These are phyloP conservation scores for Yamadazyma spencermartinsiae DNA, from an alignment of 1,139 yeast genomes.

Conservation along the genomic window DNA sequence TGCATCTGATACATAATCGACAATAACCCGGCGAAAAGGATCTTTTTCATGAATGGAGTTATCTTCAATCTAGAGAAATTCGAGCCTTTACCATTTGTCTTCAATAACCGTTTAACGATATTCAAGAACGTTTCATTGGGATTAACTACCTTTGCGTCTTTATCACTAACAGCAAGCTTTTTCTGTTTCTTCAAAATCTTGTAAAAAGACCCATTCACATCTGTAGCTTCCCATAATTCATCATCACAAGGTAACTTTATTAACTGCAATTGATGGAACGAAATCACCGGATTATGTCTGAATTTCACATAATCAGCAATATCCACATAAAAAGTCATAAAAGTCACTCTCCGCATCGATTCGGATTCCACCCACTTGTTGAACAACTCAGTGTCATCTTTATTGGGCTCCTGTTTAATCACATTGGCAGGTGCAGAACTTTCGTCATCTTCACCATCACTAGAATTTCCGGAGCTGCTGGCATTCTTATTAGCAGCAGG, in stretches of 20 bases:
- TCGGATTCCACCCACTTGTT: conserved; percentile 75
- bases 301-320: conserved; percentile 75
- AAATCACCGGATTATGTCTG: conserved; percentile 69
- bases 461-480: conserved; percentile 12
- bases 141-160: conserved; percentile 11
- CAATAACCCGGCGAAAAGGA: conserved; percentile 67
- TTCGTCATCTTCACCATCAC: conserved; percentile 26
- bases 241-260: conserved; percentile 73
- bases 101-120: conserved; percentile 34
- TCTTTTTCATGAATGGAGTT: conserved; percentile 57
- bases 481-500: conserved; percentile 33
- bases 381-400: conserved; percentile 31
- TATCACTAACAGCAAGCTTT: conserved; percentile 21
- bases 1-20: conserved; percentile 78
- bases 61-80: conserved; percentile 11
- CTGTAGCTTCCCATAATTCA: conserved; percentile 62
- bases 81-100: conserved; percentile 6
- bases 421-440: conserved; percentile 13
- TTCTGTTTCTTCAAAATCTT: conserved; percentile 41
- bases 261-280: conserved; percentile 73
- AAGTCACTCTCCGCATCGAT: conserved; percentile 72
- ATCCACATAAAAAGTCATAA: conserved; percentile 80
- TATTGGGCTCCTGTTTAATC: conserved; percentile 14
- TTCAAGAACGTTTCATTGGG: conserved; percentile 35
- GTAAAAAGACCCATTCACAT: conserved; percentile 41